phyloP scores from a whole-genome alignment of 495 filamentous ascomycete species.

The Penicillium bovifimosum region DNA sequence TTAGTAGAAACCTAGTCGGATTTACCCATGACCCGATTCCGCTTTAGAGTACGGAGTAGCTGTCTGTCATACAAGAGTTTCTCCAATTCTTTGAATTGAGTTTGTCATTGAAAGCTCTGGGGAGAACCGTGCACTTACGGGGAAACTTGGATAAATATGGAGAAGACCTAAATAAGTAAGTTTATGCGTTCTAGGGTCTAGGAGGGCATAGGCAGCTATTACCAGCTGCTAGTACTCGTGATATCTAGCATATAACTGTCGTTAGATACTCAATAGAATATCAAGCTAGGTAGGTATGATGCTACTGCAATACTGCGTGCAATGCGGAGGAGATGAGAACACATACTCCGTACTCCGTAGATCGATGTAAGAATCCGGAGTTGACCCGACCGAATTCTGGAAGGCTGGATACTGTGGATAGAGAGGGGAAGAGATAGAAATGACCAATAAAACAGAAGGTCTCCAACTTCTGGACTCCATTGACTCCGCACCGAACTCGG shows the following conservation, averaged over 20 bases:
- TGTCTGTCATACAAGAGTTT: background rate
- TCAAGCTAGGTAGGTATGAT: background rate
- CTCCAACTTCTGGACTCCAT: constrained; percentile 4
- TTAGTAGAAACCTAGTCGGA: too few relatives aligned
- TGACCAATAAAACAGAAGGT: background rate
- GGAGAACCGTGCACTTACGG: background rate
- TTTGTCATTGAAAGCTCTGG: background rate
- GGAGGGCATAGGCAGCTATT: too few relatives aligned
- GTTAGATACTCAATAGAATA: background rate
- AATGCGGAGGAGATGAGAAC: background rate
- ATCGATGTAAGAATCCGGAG: background rate
- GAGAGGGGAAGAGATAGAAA: background rate
- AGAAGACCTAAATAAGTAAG: background rate
- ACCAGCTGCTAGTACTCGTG: too few relatives aligned
- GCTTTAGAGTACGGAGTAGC: background rate
- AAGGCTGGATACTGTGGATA: background rate
- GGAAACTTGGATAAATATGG: background rate
- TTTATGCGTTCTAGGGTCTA: background rate
- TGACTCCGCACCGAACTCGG: constrained; percentile 22
- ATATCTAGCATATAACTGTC: too few relatives aligned
- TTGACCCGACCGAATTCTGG: background rate
- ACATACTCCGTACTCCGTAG: background rate
- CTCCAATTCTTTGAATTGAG: constrained; percentile 1
- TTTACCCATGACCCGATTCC: background rate
- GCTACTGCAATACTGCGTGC: too few relatives aligned